These are phyloP conservation scores for Trichoderma semiorbis DNA, from an alignment of 2,329 filamentous ascomycete species.

Conservation along the genomic window DNA sequence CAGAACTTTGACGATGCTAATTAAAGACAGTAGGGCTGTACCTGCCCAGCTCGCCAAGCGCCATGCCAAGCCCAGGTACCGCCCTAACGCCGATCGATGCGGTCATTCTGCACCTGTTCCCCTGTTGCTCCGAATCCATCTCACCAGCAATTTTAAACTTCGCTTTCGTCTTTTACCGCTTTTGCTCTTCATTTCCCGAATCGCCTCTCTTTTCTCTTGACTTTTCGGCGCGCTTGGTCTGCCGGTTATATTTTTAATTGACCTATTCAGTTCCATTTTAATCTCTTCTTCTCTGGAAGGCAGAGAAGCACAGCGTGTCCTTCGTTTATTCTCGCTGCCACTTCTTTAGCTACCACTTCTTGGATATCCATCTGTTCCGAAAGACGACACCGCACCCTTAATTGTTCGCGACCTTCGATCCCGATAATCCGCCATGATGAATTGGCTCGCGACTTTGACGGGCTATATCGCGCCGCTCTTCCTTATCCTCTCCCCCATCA, in stretches of 20 bases:
- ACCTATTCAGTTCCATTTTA: background rate
- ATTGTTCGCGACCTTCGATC: background rate
- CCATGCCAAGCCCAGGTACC: background rate
- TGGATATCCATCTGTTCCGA: conserved; percentile 6
- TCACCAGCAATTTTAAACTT: conserved; percentile 13
- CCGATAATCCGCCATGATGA: conserved; percentile 27
- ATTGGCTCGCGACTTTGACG: conserved; percentile 47
- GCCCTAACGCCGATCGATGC: conserved; percentile 4
- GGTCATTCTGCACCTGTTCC: background rate
- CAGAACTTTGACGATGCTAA: background rate
- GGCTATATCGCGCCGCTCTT: conserved; percentile 61
- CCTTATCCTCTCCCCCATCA: conserved; percentile 59
- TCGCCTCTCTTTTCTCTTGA: background rate
- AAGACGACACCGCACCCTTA: background rate
- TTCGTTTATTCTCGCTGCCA: background rate
- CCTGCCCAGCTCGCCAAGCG: background rate
- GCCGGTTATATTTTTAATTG: background rate
- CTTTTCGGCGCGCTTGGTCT: background rate
- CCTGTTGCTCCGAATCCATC: conserved; percentile 12
- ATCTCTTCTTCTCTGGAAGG: background rate
- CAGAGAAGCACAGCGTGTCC: background rate
- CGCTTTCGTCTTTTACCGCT: conserved; percentile 8
- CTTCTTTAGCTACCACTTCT: background rate
- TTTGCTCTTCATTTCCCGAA: background rate
- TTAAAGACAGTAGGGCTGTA: background rate